Percentiles rank a stretch among this genome's conserved stretches.
phyloP scores from a whole-genome alignment of 2,329 filamentous ascomycete species.

The Fusarium haematococcum region DNA sequence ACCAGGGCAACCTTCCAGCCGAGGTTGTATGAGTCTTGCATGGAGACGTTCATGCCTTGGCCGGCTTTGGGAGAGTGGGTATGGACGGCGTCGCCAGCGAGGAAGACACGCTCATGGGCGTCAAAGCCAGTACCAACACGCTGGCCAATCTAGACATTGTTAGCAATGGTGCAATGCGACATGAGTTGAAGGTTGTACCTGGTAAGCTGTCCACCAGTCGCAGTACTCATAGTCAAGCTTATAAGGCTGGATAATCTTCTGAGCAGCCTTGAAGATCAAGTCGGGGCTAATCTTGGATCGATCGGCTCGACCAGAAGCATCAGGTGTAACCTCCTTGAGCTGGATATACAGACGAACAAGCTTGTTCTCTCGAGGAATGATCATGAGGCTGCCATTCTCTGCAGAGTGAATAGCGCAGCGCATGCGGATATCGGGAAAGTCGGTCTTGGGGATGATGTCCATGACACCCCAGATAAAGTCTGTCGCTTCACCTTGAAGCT shows the following conservation, averaged over 20 bases:
- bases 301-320: slow-evolving; percentile 55
- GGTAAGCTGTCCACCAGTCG: slow-evolving; percentile 57
- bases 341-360: slow-evolving; percentile 75
- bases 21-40: slow-evolving; percentile 71
- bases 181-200: slow-evolving; percentile 43
- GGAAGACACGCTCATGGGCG: slow-evolving; percentile 70
- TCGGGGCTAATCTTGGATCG: slow-evolving; percentile 73
- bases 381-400: slow-evolving; percentile 69
- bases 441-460: slow-evolving; percentile 55
- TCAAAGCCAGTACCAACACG: slow-evolving; percentile 70
- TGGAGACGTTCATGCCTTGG: slow-evolving; percentile 79
- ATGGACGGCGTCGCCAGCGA: slow-evolving; percentile 75
- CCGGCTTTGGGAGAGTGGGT: slow-evolving; percentile 71
- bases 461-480: slow-evolving; percentile 66
- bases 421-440: slow-evolving; percentile 71
- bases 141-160: slow-evolving; percentile 64
- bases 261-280: slow-evolving; percentile 71
- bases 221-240: slow-evolving; percentile 72
- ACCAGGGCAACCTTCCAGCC: slow-evolving; percentile 67
- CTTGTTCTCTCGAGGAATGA: slow-evolving; percentile 73
- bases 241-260: slow-evolving; percentile 75
- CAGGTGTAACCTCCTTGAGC: slow-evolving; percentile 60
- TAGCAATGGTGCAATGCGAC: neutral
- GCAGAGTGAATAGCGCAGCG: slow-evolving; percentile 69
- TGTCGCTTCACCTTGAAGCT: slow-evolving; percentile 65